Base-by-base conservation (phyloP, 192 early-diverging fungal species). In the Jimgerdemannia flammicorona region DNA sequence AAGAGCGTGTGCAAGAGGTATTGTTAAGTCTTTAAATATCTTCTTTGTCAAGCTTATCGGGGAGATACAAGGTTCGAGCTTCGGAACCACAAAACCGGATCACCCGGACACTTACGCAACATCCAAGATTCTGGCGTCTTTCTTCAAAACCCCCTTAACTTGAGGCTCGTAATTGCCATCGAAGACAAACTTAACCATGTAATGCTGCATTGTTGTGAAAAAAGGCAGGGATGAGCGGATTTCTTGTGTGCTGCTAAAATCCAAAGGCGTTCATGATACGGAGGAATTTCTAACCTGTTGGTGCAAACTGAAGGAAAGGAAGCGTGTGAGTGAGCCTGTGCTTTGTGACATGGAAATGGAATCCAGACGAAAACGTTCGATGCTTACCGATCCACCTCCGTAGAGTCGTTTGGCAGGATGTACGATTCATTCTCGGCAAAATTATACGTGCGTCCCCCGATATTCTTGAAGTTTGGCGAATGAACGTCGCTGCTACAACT, bases 101-200 rank as follows among this genome's bases (percentile, higher is more conserved):
- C 6, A 68, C 7, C 7, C 18, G 2, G 9, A 68, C 7, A 20
- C 67, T 6, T 68, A 68, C 67, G 29, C 80, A 64, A 75, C 43
- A 70, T 82, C 80, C 14, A 82, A 42, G 14, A 79, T 72, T 18
- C 71, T 70, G 11, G 69, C 64, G 18, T 73, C 72, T 9, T 68
- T 68, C 67, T 68, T 18, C 19, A 68, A 19, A 40, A 1, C 6
- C 18, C 9, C 40, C 19, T 68, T 41, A 41, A 40, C 19, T 10
- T 20, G 18, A 9, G 67, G 9, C 67, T 68, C 29, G 19, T 68
- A 68, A 41, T 68, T 68, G 6, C 81, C 81, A 74, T 83, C 77
- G 74, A 83, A 79, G 71, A 78, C 72, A 68, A 84, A 89, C 20
- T 85, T 79, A 29, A 85, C 78, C 72, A 89, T 77, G 67, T 84